A percentile compares a stretch with the other conserved stretches of the same genome.
These are phyloP conservation scores for Flaveria linearis DNA, from an alignment of 129 eudicot species.

Conservation along the genomic window DNA sequence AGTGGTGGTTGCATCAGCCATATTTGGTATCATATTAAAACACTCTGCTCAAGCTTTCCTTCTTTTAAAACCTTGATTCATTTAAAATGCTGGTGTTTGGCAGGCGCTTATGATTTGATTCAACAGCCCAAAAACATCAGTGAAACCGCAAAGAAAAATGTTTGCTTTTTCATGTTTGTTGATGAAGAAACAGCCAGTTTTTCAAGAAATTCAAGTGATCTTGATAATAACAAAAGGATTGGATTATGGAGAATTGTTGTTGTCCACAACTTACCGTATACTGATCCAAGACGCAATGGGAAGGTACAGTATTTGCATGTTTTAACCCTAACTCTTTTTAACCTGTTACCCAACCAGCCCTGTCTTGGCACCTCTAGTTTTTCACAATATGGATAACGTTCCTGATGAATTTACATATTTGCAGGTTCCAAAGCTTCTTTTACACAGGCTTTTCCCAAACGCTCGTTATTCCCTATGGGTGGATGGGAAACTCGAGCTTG, in stretches of 20 bases:
- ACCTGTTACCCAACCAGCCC: neutral
- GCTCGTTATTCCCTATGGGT: constrained; percentile 81
- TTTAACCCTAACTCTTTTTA: neutral
- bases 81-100: neutral
- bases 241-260: constrained; percentile 83
- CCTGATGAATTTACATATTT: neutral
- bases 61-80: neutral
- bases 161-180: constrained; percentile 80
- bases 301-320: constrained; percentile 48
- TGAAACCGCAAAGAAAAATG: constrained; percentile 63
- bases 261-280: constrained; percentile 80
- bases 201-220: constrained; percentile 49
- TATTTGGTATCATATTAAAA: constrained; percentile 64
- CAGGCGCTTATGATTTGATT: constrained; percentile 85
- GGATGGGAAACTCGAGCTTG: constrained; percentile 93
- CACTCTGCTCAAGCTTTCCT: constrained; percentile 11
- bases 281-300: constrained; percentile 87
- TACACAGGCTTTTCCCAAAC: constrained; percentile 82
- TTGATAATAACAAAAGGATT: constrained; percentile 53
- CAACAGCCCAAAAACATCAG: constrained; percentile 79
- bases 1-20: constrained; percentile 90
- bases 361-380: neutral
- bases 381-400: neutral
- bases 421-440: constrained; percentile 84
- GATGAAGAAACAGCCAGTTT: constrained; percentile 74